These are phyloP conservation scores for Prototheca cutis DNA, from an alignment of 163 green algal genomes.

Conservation along the genomic window DNA sequence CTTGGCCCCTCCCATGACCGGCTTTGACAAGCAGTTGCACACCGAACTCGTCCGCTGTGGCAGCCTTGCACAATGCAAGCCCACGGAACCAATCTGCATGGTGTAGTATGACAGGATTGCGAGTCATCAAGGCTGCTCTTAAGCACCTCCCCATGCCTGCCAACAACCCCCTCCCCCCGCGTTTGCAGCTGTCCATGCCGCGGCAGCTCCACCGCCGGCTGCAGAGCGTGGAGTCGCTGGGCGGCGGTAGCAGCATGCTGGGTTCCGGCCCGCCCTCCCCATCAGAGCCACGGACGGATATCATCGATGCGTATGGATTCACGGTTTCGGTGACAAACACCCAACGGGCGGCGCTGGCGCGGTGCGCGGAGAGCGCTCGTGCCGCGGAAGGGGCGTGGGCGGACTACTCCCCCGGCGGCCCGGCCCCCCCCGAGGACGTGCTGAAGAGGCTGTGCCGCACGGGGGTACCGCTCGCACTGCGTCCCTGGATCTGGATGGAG, in stretches of 20 bases:
- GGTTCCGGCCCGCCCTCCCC: background rate
- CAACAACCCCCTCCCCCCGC: too few relatives aligned
- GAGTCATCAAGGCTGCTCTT: too few relatives aligned
- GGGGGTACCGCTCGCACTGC: constrained; percentile 60
- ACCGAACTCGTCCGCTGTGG: too few relatives aligned
- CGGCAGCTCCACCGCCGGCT: background rate
- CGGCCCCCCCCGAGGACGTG: constrained; percentile 19
- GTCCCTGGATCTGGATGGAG: constrained; percentile 62
- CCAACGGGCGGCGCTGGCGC: background rate
- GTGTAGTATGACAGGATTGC: too few relatives aligned
- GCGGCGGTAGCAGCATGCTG: background rate
- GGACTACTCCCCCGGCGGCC: background rate
- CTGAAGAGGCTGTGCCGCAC: constrained; percentile 46
- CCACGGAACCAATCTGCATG: too few relatives aligned
- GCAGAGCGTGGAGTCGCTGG: background rate
- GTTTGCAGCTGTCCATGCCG: background rate
- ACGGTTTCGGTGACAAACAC: background rate
- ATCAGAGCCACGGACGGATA: background rate
- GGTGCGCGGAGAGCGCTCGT: background rate
- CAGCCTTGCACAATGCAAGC: too few relatives aligned
- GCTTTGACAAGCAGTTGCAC: too few relatives aligned
- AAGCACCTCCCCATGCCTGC: too few relatives aligned
- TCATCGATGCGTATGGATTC: background rate
- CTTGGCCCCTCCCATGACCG: too few relatives aligned
- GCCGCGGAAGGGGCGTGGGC: background rate